Conservation (phyloP, 768 basidiomycete genomes). For the Podaxis sp. region DNA sequence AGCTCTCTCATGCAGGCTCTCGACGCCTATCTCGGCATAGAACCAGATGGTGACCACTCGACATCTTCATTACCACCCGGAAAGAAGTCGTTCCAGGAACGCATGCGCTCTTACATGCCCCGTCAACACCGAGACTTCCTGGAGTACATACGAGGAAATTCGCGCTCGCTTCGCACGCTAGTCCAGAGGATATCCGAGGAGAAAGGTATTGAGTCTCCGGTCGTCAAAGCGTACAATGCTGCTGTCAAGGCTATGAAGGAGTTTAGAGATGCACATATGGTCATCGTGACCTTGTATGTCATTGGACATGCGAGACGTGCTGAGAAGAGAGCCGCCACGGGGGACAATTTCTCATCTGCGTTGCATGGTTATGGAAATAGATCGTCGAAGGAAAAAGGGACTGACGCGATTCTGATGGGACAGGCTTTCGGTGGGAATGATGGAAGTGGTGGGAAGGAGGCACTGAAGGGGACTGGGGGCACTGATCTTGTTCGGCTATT, state of each 20-base stretch:
- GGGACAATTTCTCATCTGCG: neutral
- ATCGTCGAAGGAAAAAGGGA: constrained; percentile 10
- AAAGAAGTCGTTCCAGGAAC: constrained; percentile 52
- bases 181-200: constrained; percentile 32
- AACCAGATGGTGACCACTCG: constrained; percentile 36
- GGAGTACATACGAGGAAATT: constrained; percentile 56
- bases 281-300: constrained; percentile 74
- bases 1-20: constrained; percentile 74
- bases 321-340: constrained; percentile 21
- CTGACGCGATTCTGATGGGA: constrained; percentile 12
- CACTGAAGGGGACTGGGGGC: constrained; percentile 74
- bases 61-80: constrained; percentile 18
- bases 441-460: constrained; percentile 19
- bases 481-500: constrained; percentile 78
- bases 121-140: constrained; percentile 75
- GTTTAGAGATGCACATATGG: constrained; percentile 78
- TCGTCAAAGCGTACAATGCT: constrained; percentile 60
- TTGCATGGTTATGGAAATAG: constrained; percentile 13
- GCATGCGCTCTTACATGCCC: constrained; percentile 86
- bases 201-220: constrained; percentile 23
- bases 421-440: constrained; percentile 1
- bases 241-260: constrained; percentile 66
- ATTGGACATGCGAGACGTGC: constrained; percentile 60
- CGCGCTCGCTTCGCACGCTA: constrained; percentile 59
- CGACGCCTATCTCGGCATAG: constrained; percentile 71